A percentile compares a stretch with the other conserved stretches of the same genome.
Evolutionary conservation across 345 rosid species (phyloP).

Genomic region (Rhizophora mangle): DNA sequence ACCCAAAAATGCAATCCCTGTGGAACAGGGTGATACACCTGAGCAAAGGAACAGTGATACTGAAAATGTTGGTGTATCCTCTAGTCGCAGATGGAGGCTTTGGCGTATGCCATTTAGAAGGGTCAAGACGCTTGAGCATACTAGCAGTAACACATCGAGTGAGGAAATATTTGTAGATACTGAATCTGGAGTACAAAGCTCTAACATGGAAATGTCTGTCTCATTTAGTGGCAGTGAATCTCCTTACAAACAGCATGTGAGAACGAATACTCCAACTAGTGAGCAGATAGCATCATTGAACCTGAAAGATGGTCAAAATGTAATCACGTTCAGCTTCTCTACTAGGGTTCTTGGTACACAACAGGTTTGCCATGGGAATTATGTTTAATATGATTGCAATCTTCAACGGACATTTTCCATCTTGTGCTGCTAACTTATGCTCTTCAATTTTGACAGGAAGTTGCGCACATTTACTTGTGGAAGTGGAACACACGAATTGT

Average conservation of each 20-base stretch:
- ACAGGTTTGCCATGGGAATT: conserved; percentile 46
- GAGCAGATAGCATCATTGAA: conserved; percentile 88
- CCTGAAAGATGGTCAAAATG: conserved; percentile 87
- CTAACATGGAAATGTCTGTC: conserved; percentile 31
- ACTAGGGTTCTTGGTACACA: conserved; percentile 87
- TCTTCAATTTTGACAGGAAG: conserved; percentile 50
- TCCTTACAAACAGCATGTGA: conserved; percentile 60
- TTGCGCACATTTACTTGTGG: conserved; percentile 92
- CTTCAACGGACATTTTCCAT: not conserved
- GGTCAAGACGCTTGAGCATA: conserved; percentile 69
- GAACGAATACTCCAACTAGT: conserved; percentile 79
- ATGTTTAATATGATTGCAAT: not conserved
- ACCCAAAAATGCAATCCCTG: conserved; percentile 55
- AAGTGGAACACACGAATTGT: conserved; percentile 90
- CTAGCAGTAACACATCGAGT: conserved; percentile 52
- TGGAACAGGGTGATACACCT: conserved; percentile 44
- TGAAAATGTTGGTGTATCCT: conserved; percentile 39
- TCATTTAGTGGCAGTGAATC: conserved; percentile 40
- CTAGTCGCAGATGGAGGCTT: conserved; percentile 77
- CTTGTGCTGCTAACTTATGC: conserved; percentile 7
- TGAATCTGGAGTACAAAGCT: conserved; percentile 50
- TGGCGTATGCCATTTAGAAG: conserved; percentile 86
- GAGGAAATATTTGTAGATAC: conserved; percentile 81
- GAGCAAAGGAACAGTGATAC: conserved; percentile 42
- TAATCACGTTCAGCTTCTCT: conserved; percentile 78